Base-by-base conservation (phyloP, 805 yeast genomes). In the Sugiyamaella floridensis region DNA sequence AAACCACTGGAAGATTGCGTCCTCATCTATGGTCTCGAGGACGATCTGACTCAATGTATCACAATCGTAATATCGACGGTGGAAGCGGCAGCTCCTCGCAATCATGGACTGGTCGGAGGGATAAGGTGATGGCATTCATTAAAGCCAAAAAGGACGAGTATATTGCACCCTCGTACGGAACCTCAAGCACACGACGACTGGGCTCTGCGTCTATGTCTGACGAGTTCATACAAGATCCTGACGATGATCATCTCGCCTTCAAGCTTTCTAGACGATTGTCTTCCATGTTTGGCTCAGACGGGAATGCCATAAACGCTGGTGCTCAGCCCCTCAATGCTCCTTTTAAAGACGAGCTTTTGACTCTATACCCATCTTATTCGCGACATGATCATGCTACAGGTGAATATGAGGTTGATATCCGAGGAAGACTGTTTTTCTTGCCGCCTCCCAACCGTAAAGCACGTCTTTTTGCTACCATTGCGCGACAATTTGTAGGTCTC, bases 401-500 rank as follows among this genome's bases (percentile, higher is more conserved):
- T 7, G 73, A 71, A 49, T 80, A 72, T 57, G 77, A 77, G 41
- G 78, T 85, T 1, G 80, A 81, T 37, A 79, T 90, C 2, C 75
- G 86, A 44, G 96, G 97, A 6, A 80, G 86, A 77, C 70, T 85
- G 26, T 76, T 62, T 50, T 74, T 86, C 43, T 88, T 89, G 0
- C 95, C 95, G 0, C 71, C 77, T 8, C 77, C 81, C 74, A 77
- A 79, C 29, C 73, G 95, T 43, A 88, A 85, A 62, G 88, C 89
- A 66, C 71, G 83, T 53, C 65, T 90, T 44, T 72, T 90, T 32
- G 65, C 85, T 19, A 76, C 89, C 0, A 67, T 89, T 44, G 87
- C 89, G 2, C 79, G 80, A 55, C 89, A 86, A 65, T 71, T 86
- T 48, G 77, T 82, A 0, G 78, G 80, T 47, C 48, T 46, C 6